phyloP scores from a whole-genome alignment of 306 rosid genomes.

The Prunus campanulata region DNA sequence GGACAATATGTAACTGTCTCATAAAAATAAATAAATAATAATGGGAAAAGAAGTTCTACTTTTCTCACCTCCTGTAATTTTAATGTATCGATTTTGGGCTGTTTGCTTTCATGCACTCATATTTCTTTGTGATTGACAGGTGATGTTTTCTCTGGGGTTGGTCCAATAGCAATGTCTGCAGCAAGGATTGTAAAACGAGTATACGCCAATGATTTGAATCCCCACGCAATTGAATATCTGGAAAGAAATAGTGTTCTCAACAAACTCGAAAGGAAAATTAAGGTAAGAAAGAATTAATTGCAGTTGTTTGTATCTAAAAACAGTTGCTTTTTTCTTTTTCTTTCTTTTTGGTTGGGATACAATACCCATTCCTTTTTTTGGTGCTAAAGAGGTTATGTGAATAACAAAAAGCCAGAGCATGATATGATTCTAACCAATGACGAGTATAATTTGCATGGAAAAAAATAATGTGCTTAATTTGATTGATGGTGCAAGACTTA shows the following conservation, averaged over 20 bases:
- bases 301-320: conserved; percentile 11
- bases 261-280: conserved; percentile 82
- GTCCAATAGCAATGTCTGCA: conserved; percentile 84
- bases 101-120: conserved; percentile 17
- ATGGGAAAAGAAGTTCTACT: neutral
- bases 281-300: conserved; percentile 46
- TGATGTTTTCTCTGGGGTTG: conserved; percentile 95
- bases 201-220: conserved; percentile 90
- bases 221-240: conserved; percentile 74
- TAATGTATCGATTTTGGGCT: conserved; percentile 12
- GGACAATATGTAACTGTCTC: too few relatives aligned
- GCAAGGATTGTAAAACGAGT: conserved; percentile 84
- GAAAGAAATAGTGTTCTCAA: conserved; percentile 79
- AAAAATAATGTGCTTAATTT: neutral
- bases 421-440: neutral
- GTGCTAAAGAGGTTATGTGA: neutral
- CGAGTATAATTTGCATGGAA: neutral
- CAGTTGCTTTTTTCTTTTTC: neutral
- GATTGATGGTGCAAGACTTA: neutral
- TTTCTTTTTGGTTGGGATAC: too few relatives aligned
- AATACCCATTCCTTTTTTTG: neutral
- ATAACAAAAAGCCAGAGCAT: neutral
- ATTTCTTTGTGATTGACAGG: conserved; percentile 45
- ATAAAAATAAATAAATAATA: too few relatives aligned
- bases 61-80: neutral